Conservation (phyloP, 257 asterid species). For the Capsicum pubescens region DNA sequence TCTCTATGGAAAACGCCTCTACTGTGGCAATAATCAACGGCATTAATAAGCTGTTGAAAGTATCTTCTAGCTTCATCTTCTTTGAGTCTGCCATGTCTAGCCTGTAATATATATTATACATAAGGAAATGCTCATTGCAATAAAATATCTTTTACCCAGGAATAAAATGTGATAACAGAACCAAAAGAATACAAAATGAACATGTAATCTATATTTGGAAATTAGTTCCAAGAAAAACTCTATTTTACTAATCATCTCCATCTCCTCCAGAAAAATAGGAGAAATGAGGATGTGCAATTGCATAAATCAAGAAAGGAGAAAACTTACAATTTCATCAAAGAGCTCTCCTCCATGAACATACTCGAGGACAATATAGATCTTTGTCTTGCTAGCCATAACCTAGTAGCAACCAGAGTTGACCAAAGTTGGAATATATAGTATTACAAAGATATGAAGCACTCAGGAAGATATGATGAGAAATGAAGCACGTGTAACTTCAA, state of each 20-base stretch:
- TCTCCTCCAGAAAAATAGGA: background rate
- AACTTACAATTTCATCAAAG: slow-evolving; percentile 79
- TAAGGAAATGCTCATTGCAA: slow-evolving; percentile 5
- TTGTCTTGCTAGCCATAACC: slow-evolving; percentile 87
- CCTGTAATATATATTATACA: slow-evolving; percentile 43
- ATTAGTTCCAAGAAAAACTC: background rate
- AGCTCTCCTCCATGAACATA: slow-evolving; percentile 87
- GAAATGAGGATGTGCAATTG: background rate
- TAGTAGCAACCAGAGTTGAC: slow-evolving; percentile 21
- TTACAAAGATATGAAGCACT: slow-evolving; percentile 9
- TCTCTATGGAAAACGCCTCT: slow-evolving; percentile 87
- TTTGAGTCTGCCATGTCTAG: slow-evolving; percentile 70
- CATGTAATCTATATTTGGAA: background rate
- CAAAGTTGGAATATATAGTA: background rate
- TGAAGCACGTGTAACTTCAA: background rate
- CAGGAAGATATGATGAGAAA: background rate
- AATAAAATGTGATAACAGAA: background rate
- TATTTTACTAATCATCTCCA: background rate
- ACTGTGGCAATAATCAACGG: slow-evolving; percentile 90
- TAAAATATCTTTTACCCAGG: background rate
- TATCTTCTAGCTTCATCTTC: slow-evolving; percentile 73
- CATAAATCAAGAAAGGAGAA: slow-evolving; percentile 21
- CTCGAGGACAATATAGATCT: slow-evolving; percentile 82
- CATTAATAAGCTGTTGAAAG: slow-evolving; percentile 84
- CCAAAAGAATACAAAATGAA: background rate